Percentiles rank a stretch among this genome's conserved stretches.
These are phyloP conservation scores for Ammopiptanthus mongolicus DNA, from an alignment of 306 rosid genomes.

Conservation along the genomic window DNA sequence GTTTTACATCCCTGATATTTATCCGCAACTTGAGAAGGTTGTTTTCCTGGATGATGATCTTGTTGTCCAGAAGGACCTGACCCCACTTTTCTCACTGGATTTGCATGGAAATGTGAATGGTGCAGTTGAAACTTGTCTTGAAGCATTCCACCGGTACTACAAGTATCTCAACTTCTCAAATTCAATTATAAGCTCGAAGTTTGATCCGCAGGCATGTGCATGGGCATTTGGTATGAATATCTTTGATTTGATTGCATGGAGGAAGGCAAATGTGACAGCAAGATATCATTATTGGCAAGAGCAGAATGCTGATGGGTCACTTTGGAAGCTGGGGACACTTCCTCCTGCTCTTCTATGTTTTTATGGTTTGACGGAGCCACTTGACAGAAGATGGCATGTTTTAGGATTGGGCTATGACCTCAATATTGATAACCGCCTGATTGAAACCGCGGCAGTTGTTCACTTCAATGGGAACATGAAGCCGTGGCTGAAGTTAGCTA, in stretches of 20 bases:
- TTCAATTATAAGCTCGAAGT: slow-evolving; percentile 78
- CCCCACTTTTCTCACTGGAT: slow-evolving; percentile 88
- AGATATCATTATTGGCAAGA: slow-evolving; percentile 93
- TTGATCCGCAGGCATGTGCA: slow-evolving; percentile 96
- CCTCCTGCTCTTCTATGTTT: slow-evolving; percentile 90
- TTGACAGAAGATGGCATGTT: slow-evolving; percentile 99
- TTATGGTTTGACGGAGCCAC: slow-evolving; percentile 96
- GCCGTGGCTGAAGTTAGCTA: slow-evolving; percentile 94
- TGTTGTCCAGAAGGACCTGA: slow-evolving; percentile 94
- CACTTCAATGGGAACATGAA: slow-evolving; percentile 97
- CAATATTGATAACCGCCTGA: slow-evolving; percentile 84
- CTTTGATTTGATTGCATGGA: slow-evolving; percentile 91
- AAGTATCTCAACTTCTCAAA: slow-evolving; percentile 93
- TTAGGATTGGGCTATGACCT: slow-evolving; percentile 91
- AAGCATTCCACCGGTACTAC: slow-evolving; percentile 90
- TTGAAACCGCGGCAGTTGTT: slow-evolving; percentile 87
- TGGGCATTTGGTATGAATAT: slow-evolving; percentile 99
- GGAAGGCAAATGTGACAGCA: slow-evolving; percentile 77
- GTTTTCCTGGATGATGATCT: slow-evolving; percentile 96
- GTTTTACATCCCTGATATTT: slow-evolving; percentile 92
- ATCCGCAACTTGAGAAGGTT: slow-evolving; percentile 95
- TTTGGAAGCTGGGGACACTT: slow-evolving; percentile 93
- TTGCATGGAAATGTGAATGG: slow-evolving; percentile 97
- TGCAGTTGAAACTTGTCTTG: slow-evolving; percentile 98
- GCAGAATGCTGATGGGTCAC: slow-evolving; percentile 75